These are phyloP conservation scores for Candida coquimbonensis DNA, from an alignment of 805 yeast genomes.

Conservation along the genomic window DNA sequence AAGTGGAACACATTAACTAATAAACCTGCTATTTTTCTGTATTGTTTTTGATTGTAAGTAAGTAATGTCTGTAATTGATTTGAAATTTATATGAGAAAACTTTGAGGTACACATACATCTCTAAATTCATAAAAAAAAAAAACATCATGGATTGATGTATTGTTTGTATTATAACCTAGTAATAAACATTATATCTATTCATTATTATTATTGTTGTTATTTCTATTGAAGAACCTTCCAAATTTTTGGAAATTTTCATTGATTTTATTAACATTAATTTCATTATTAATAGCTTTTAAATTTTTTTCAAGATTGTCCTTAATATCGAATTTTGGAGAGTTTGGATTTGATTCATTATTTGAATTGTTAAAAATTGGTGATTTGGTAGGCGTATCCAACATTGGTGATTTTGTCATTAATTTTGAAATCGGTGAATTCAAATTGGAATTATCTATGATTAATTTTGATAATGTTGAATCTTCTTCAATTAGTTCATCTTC, in stretches of 20 bases:
- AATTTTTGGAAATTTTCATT: slow-evolving; percentile 52
- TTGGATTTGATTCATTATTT: slow-evolving; percentile 8
- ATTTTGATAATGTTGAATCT: slow-evolving; percentile 21
- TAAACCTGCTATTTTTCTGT: too few relatives aligned
- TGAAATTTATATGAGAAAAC: too few relatives aligned
- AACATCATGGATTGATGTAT: too few relatives aligned
- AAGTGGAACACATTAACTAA: too few relatives aligned
- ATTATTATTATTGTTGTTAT: slow-evolving; percentile 5
- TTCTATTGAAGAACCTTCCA: slow-evolving; percentile 49
- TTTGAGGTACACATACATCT: too few relatives aligned
- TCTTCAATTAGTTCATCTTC: slow-evolving; percentile 18
- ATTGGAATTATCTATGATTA: slow-evolving; percentile 9
- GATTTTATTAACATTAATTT: slow-evolving; percentile 53
- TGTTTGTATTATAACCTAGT: too few relatives aligned
- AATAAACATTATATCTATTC: background rate
- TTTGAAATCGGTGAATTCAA: background rate
- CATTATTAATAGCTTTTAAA: slow-evolving; percentile 41
- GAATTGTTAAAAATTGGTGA: too few relatives aligned
- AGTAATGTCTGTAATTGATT: too few relatives aligned
- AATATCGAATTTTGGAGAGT: slow-evolving; percentile 23
- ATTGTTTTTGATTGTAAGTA: too few relatives aligned
- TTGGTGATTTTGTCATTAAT: slow-evolving; percentile 1
- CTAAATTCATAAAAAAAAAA: too few relatives aligned
- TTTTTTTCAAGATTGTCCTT: slow-evolving; percentile 27
- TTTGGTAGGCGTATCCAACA: too few relatives aligned